Percentiles rank a stretch among this genome's conserved stretches.
Evolutionary conservation across 345 rosid species (phyloP).

Genomic region (Citrus inodora): DNA sequence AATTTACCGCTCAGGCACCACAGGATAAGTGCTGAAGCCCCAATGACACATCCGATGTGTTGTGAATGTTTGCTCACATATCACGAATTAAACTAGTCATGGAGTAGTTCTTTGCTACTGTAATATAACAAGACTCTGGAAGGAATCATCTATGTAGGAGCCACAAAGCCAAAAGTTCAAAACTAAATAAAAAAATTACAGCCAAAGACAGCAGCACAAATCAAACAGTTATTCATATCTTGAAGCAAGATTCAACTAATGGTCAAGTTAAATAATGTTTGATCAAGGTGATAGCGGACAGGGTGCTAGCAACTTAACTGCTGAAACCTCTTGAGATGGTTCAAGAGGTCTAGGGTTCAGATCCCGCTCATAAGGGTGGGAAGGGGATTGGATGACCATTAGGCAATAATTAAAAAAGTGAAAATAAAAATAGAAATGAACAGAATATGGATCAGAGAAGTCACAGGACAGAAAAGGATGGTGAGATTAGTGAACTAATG

Average conservation of each 20-base stretch:
- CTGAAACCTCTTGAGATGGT: too few species aligned
- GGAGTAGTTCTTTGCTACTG: background rate
- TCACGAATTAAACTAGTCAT: background rate
- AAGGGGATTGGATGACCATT: background rate
- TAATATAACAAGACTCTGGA: background rate
- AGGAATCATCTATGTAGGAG: background rate
- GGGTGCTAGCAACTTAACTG: too few species aligned
- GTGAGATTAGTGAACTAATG: background rate
- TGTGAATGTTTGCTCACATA: background rate
- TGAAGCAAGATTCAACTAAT: background rate
- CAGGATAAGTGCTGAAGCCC: background rate
- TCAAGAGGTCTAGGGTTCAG: background rate
- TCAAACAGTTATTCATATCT: background rate
- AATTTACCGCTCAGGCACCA: background rate
- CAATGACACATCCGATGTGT: background rate
- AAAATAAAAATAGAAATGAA: too few species aligned
- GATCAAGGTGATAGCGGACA: background rate
- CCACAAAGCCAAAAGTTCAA: background rate
- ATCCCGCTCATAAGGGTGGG: background rate
- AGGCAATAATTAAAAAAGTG: background rate
- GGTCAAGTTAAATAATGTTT: background rate
- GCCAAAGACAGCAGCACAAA: background rate
- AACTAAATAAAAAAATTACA: background rate
- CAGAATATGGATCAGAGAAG: background rate
- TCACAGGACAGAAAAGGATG: background rate